phyloP scores from a whole-genome alignment of 1,284 basidiomycete species.

The Jaminaea rosea region DNA sequence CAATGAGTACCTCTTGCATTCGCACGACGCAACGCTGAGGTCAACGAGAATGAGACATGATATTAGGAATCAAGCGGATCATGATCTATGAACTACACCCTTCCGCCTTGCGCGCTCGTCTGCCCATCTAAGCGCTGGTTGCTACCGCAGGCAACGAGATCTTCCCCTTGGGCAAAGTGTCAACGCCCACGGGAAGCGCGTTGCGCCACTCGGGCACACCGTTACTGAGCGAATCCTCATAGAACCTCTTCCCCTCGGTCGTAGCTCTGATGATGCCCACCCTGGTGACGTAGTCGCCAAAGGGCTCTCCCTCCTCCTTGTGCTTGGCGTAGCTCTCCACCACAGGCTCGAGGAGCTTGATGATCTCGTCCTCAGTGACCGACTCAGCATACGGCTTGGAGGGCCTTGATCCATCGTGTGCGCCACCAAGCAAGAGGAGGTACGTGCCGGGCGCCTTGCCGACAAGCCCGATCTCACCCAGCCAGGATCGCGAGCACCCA shows the following conservation, averaged over 20 bases:
- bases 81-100: no score
- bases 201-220: no score
- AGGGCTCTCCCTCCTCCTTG: slow-evolving; percentile 76
- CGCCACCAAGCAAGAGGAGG: slow-evolving; percentile 89
- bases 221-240: slow-evolving; percentile 16
- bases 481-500: slow-evolving; percentile 62
- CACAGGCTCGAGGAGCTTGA: slow-evolving; percentile 79
- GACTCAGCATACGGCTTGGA: slow-evolving; percentile 87
- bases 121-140: no score
- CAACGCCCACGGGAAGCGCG: no score
- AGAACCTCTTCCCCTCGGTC: slow-evolving; percentile 32
- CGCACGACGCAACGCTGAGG: no score
- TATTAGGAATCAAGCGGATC: no score
- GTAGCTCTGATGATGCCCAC: slow-evolving; percentile 42
- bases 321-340: slow-evolving; percentile 88
- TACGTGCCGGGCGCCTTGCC: slow-evolving; percentile 93
- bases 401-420: slow-evolving; percentile 81
- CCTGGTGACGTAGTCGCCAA: slow-evolving; percentile 85
- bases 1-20: no score
- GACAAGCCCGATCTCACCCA: slow-evolving; percentile 89
- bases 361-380: slow-evolving; percentile 86
- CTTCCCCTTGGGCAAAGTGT: no score
- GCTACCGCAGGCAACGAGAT: no score
- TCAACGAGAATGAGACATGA: no score
- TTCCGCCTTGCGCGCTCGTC: no score